A percentile compares a stretch with the other conserved stretches of the same genome.
Conservation (phyloP, 345 rosid species). For the Aethionema arabicum region DNA sequence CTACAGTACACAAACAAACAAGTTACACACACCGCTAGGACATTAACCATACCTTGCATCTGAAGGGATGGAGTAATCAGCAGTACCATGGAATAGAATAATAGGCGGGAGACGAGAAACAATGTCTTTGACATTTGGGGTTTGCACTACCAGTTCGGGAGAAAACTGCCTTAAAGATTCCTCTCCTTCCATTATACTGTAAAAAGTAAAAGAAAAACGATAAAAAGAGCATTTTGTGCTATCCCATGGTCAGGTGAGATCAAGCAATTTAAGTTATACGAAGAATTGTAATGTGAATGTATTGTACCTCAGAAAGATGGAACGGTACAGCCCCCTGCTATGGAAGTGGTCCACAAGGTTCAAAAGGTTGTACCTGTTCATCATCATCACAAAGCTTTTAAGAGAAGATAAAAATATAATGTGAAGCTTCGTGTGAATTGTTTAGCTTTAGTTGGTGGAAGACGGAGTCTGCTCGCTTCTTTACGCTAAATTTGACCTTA, state of each 20-base stretch:
- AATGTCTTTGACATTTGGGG: conserved; percentile 51
- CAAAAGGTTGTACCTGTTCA: conserved; percentile 80
- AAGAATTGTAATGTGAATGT: background rate
- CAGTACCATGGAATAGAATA: conserved; percentile 87
- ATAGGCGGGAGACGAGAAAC: conserved; percentile 75
- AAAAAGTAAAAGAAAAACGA: conserved; percentile 19
- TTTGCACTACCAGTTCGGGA: conserved; percentile 77
- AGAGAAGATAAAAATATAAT: conserved; percentile 4
- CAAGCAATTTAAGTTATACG: conserved; percentile 12
- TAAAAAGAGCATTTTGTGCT: background rate
- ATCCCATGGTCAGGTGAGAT: background rate
- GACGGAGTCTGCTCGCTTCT: conserved; percentile 18
- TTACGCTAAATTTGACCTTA: background rate
- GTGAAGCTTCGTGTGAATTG: background rate
- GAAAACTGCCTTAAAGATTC: conserved; percentile 71
- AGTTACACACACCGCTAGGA: conserved; percentile 8
- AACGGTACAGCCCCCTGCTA: conserved; percentile 77
- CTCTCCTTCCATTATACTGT: conserved; percentile 97
- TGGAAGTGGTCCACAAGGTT: conserved; percentile 87
- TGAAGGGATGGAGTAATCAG: conserved; percentile 88
- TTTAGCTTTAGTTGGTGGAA: conserved; percentile 8
- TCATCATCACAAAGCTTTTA: conserved; percentile 15
- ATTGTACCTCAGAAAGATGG: conserved; percentile 67
- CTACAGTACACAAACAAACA: conserved; percentile 17
- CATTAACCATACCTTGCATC: conserved; percentile 68